Evolutionary conservation across 2,329 filamentous ascomycete species (phyloP), one percentile per base, ranked within the genome.

Genomic region (Helotiales sp.): DNA sequence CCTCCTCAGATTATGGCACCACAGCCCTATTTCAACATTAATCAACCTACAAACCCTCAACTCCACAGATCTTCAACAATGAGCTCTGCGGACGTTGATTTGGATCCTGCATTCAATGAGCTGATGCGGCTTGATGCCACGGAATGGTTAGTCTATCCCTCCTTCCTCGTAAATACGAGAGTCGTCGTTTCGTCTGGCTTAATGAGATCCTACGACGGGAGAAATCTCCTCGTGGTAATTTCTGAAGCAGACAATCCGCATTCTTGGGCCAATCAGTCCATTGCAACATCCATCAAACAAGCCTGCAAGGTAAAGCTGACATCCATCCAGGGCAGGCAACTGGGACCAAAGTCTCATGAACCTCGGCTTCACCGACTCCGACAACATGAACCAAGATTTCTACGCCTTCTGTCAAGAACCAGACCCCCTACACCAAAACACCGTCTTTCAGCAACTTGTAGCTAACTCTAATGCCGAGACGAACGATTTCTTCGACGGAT

Each of bases 31-130:
- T 66, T 65, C 52, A 61, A 63, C 15, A 67, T 70, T 52, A 20
- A 59, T 7, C 58, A 64, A 47, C 66, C 66, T 60, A 20, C 52
- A 20, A 58, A 66, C 61, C 65, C 70, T 40, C 68, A 65, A 58
- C 58, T 72, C 4, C 70, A 71, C 22, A 67, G 68, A n/a, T 65
- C 70, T 15, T 45, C 71, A 11, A 72, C 71, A 4, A 71, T 70
- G 57, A 69, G 67, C 30, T 70, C 73, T 50, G 40, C 66, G 1
- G 75, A 75, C 32, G 69, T 73, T 6, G 75, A 77, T 34, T 71
- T 70, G 6, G 84, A 86, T 69, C 83, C 82, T 17, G 80, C 87
- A 61, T 87, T 87, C 67, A 86, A 87, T 61, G 85, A 88, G 70
- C 76, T 88, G 43, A 85, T 85, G 2, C 84, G 85, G 8, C 77